These are phyloP conservation scores for Monilinia laxa DNA, from an alignment of 2,329 filamentous ascomycete species.

Conservation along the genomic window DNA sequence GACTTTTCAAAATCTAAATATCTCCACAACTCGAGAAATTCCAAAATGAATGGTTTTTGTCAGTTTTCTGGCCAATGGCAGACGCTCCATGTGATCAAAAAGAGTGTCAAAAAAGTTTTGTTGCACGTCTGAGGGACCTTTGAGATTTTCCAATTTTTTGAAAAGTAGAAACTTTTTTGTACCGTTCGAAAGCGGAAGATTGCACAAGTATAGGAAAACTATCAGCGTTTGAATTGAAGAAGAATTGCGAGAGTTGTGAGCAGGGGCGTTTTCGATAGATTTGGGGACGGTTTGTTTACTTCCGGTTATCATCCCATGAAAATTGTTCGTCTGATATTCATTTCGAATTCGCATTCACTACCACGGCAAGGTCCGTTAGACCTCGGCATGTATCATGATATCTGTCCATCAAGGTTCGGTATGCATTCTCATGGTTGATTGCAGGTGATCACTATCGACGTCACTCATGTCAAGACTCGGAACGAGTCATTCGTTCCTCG, in stretches of 20 bases:
- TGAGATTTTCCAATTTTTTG: background rate
- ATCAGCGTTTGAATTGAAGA: background rate
- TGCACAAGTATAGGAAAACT: background rate
- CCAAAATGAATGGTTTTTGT: background rate
- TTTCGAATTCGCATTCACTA: constrained; percentile 15
- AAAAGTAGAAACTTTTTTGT: background rate
- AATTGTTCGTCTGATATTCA: constrained; percentile 5
- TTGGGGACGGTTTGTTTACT: constrained; percentile 2
- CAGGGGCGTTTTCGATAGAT: constrained; percentile 5
- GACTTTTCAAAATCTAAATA: background rate
- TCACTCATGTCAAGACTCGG: constrained; percentile 8
- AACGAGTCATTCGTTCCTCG: background rate
- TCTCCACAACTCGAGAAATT: background rate
- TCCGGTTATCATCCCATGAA: background rate
- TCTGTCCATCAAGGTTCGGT: background rate
- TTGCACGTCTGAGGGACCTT: background rate
- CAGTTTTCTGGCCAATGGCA: background rate
- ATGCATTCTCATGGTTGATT: background rate
- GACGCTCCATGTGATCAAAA: constrained; percentile 8
- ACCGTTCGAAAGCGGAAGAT: background rate
- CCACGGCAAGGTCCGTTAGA: background rate
- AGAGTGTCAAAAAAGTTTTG: background rate
- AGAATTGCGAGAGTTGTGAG: background rate
- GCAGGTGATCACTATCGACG: background rate
- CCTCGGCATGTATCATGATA: background rate